Evolutionary conservation across 257 asterid species (phyloP).

Genomic region (Jacaranda mimosifolia): DNA sequence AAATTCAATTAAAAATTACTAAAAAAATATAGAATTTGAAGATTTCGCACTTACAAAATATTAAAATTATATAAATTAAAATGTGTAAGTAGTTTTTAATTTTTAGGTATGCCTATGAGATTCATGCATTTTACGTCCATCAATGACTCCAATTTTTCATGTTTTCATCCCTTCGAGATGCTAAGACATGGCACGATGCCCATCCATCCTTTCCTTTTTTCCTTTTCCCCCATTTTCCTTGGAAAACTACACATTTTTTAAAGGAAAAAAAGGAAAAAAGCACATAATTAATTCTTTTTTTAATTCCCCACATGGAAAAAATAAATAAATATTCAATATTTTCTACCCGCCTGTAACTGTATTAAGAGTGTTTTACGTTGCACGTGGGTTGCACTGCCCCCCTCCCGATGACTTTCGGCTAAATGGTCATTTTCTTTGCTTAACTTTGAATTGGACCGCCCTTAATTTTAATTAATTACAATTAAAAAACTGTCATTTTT

Average conservation of each 20-base stretch:
- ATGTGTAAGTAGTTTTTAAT: not conserved
- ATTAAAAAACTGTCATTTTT: not conserved
- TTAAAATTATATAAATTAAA: not conserved
- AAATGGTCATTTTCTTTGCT: constrained; percentile 28
- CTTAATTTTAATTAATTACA: not conserved
- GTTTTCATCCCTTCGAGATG: constrained; percentile 42
- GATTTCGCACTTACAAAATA: too few species aligned
- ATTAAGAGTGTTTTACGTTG: not conserved
- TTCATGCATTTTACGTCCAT: constrained; percentile 49
- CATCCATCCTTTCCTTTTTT: not conserved
- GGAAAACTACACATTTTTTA: constrained; percentile 16
- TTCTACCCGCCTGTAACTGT: too few species aligned
- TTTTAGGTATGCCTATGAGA: constrained; percentile 19
- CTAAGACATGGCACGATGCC: constrained; percentile 35
- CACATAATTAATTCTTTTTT: not conserved
- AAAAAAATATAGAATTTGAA: not conserved
- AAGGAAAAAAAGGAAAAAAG: not conserved
- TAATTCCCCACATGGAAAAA: not conserved
- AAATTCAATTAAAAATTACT: too few species aligned
- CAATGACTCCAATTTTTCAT: constrained; percentile 20
- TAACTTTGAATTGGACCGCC: constrained; percentile 35
- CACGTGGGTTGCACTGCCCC: constrained; percentile 35
- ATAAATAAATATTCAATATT: not conserved
- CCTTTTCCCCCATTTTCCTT: not conserved
- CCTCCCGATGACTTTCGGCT: not conserved